Evolutionary conservation across 2,329 filamentous ascomycete species (phyloP).

Genomic region (Massarina eburnea): DNA sequence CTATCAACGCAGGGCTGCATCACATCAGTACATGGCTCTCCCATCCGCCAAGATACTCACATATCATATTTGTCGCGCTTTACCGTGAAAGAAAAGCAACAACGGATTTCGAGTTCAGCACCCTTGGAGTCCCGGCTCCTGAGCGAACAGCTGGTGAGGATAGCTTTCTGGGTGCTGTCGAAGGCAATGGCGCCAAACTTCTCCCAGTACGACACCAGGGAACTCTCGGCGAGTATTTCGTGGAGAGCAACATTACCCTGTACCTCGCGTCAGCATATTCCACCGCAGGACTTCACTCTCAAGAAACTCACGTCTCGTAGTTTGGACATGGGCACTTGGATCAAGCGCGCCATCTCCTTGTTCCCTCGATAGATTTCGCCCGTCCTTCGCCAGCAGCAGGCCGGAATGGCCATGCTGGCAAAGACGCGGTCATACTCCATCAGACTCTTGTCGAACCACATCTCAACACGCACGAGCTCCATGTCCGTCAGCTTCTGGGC

Average conservation of each 20-base stretch:
- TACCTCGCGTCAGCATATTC: slow-evolving; percentile 14
- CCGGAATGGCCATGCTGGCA: slow-evolving; percentile 97
- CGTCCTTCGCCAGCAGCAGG: slow-evolving; percentile 94
- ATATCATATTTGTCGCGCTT: slow-evolving; percentile 93
- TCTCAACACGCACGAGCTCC: slow-evolving; percentile 91
- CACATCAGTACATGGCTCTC: slow-evolving; percentile 32
- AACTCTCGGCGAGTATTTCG: slow-evolving; percentile 93
- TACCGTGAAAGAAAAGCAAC: slow-evolving; percentile 98
- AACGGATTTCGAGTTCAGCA: slow-evolving; percentile 75
- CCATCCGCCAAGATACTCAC: slow-evolving; percentile 59
- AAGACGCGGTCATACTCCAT: slow-evolving; percentile 99
- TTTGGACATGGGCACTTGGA: slow-evolving; percentile 87
- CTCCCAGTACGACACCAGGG: slow-evolving; percentile 96
- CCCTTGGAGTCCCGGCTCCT: slow-evolving; percentile 69
- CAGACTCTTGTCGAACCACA: slow-evolving; percentile 97
- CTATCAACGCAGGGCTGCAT: slow-evolving; percentile 78
- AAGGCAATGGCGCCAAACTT: slow-evolving; percentile 98
- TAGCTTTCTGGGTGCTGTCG: slow-evolving; percentile 88
- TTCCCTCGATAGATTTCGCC: slow-evolving; percentile 97
- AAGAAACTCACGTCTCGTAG: slow-evolving; percentile 75
- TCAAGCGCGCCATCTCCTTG: slow-evolving; percentile 97
- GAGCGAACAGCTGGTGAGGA: slow-evolving; percentile 88
- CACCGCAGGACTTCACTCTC: background rate
- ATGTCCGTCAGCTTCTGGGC: slow-evolving; percentile 91
- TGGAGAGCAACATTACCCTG: slow-evolving; percentile 94